Evolutionary conservation across 2,329 filamentous ascomycete genomes (phyloP).

Genomic region (Phyllosticta citribraziliensis): DNA sequence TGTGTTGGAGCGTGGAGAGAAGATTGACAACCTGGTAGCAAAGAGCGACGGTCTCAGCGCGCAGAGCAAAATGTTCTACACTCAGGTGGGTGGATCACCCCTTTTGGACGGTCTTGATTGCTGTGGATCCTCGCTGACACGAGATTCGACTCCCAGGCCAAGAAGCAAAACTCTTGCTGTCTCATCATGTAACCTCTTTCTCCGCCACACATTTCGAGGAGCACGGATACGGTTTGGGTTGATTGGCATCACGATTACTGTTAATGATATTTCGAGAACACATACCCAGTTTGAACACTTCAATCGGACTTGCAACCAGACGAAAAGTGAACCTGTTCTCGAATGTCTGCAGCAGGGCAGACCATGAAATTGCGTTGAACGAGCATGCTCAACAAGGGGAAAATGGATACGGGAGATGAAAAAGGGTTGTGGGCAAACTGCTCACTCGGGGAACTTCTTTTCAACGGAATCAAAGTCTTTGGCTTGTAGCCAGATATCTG

Average conservation of each 20-base stretch:
- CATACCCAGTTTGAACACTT: constrained; percentile 10
- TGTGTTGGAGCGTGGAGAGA: constrained; percentile 82
- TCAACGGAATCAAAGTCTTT: too few relatives aligned
- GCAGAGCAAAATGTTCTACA: constrained; percentile 98
- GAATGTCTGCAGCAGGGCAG: background rate
- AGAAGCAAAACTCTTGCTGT: constrained; percentile 54
- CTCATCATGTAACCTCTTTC: constrained; percentile 37
- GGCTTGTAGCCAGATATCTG: background rate
- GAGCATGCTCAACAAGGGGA: too few relatives aligned
- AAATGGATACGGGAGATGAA: too few relatives aligned
- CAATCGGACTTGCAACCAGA: background rate
- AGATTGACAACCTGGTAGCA: constrained; percentile 85
- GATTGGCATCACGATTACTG: constrained; percentile 9
- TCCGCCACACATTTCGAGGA: constrained; percentile 1
- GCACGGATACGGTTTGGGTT: constrained; percentile 1
- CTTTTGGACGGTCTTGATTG: background rate
- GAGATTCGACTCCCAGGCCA: constrained; percentile 31
- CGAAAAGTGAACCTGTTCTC: background rate
- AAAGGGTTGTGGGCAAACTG: too few relatives aligned
- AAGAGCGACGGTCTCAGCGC: constrained; percentile 87
- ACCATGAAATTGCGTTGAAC: too few relatives aligned
- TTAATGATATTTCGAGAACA: constrained; percentile 8
- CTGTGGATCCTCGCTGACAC: constrained; percentile 6
- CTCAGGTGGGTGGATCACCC: constrained; percentile 41
- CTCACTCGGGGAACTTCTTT: too few relatives aligned